Evolutionary conservation across 257 asterid genomes (phyloP).

Genomic region (Plantago major): DNA sequence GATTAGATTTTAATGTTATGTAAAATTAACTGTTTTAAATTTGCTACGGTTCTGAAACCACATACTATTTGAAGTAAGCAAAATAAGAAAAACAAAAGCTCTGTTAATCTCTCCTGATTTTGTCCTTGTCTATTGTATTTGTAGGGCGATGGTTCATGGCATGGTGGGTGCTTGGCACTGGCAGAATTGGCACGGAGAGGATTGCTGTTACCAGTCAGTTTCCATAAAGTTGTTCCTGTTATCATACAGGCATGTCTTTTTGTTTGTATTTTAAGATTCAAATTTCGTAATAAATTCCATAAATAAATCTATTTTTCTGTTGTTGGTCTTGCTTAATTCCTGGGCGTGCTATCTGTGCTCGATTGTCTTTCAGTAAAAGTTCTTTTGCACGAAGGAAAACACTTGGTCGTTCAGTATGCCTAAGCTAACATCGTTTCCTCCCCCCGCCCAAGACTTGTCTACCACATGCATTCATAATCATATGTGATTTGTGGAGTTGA

Average conservation of each 20-base stretch:
- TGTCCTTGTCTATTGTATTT: slow-evolving; percentile 23
- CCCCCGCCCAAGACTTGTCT: background rate
- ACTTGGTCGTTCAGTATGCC: no score
- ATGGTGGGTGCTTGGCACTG: slow-evolving; percentile 97
- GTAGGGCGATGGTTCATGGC: slow-evolving; percentile 99
- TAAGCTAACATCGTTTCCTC: no score
- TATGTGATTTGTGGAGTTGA: no score
- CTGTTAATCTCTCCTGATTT: background rate
- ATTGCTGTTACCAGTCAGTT: slow-evolving; percentile 74
- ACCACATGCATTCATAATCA: no score
- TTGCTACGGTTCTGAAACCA: background rate
- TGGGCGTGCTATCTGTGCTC: no score
- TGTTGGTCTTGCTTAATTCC: no score
- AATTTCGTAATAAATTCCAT: background rate
- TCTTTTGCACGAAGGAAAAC: no score
- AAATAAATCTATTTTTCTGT: background rate
- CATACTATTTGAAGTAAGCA: no score
- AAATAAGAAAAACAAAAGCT: no score
- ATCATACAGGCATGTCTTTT: slow-evolving; percentile 56
- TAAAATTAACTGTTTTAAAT: background rate
- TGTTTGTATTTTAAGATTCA: slow-evolving; percentile 15
- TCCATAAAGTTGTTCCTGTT: slow-evolving; percentile 87
- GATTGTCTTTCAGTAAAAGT: no score
- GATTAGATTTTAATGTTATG: background rate
- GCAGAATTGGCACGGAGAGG: slow-evolving; percentile 99